Conservation (phyloP, 257 asterid species). For the Jaltomata sinuosa region DNA sequence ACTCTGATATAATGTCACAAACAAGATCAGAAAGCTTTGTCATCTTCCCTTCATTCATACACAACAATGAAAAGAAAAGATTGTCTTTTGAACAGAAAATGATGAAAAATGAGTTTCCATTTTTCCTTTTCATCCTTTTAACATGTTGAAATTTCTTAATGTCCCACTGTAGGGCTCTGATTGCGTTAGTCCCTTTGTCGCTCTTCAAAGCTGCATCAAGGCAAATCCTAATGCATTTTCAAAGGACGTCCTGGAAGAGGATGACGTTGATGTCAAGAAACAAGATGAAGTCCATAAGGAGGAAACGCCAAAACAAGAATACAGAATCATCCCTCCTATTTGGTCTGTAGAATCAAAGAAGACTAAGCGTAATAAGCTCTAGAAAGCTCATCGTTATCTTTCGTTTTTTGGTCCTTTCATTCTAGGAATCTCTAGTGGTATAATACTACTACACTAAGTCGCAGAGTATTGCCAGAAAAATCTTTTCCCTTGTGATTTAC, state of each 20-base stretch:
- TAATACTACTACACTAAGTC: background rate
- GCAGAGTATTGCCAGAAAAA: background rate
- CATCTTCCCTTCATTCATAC: background rate
- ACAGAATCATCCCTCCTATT: conserved; percentile 50
- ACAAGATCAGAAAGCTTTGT: background rate
- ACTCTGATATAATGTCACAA: background rate
- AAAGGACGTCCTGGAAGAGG: conserved; percentile 53
- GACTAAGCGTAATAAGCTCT: conserved; percentile 18
- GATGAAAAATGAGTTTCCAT: background rate
- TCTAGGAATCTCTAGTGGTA: background rate
- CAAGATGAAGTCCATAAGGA: background rate
- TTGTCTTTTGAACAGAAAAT: background rate
- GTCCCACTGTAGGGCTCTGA: conserved; percentile 45
- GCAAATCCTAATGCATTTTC: conserved; percentile 77
- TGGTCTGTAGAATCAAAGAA: conserved; percentile 54
- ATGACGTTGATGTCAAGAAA: conserved; percentile 12
- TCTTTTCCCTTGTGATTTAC: background rate
- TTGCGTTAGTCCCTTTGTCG: conserved; percentile 74
- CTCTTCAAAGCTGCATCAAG: conserved; percentile 78
- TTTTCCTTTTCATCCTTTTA: background rate
- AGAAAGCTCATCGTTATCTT: background rate
- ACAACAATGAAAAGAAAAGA: background rate
- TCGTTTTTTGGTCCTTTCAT: background rate
- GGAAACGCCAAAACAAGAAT: conserved; percentile 32
- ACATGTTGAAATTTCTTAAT: background rate